phyloP scores from a whole-genome alignment of 306 rosid species.

The Gillenia trifoliata region DNA sequence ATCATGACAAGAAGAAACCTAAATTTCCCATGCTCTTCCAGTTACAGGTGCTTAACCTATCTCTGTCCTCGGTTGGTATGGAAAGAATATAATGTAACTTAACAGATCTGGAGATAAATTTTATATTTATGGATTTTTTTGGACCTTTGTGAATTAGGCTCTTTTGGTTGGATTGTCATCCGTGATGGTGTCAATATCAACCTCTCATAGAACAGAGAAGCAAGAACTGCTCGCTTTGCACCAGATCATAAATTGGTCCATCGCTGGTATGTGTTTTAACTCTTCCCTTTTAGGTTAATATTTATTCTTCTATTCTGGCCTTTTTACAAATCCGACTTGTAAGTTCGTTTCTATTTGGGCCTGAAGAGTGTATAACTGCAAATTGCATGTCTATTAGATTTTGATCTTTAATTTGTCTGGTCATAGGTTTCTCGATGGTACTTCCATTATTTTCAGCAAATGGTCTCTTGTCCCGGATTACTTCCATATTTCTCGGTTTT shows the following conservation, averaged over 20 bases:
- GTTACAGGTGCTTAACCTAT: conserved; percentile 51
- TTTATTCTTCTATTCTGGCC: neutral
- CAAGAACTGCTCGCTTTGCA: conserved; percentile 60
- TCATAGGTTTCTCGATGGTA: conserved; percentile 65
- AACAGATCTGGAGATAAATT: conserved; percentile 4
- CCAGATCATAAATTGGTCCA: conserved; percentile 67
- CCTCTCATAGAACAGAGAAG: conserved; percentile 70
- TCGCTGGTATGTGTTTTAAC: conserved; percentile 60
- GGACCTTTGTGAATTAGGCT: conserved; percentile 35
- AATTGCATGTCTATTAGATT: conserved; percentile 18
- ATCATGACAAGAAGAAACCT: conserved; percentile 37
- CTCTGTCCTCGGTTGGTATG: conserved; percentile 11
- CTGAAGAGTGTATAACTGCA: conserved; percentile 7
- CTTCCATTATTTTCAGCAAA: conserved; percentile 75
- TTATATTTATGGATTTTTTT: neutral
- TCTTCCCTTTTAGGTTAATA: conserved; percentile 10
- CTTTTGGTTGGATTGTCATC: conserved; percentile 77
- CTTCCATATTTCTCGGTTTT: conserved; percentile 85
- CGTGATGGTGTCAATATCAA: conserved; percentile 73
- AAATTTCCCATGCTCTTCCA: conserved; percentile 57
- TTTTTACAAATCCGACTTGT: neutral
- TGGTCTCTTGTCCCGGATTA: conserved; percentile 73
- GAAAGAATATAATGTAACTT: conserved; percentile 6
- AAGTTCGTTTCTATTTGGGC: neutral
- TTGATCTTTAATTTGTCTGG: conserved; percentile 24